A percentile compares a stretch with the other conserved stretches of the same genome.
These are phyloP conservation scores for Trichophyton verrucosum DNA, from an alignment of 2,329 filamentous ascomycete species.

Conservation along the genomic window DNA sequence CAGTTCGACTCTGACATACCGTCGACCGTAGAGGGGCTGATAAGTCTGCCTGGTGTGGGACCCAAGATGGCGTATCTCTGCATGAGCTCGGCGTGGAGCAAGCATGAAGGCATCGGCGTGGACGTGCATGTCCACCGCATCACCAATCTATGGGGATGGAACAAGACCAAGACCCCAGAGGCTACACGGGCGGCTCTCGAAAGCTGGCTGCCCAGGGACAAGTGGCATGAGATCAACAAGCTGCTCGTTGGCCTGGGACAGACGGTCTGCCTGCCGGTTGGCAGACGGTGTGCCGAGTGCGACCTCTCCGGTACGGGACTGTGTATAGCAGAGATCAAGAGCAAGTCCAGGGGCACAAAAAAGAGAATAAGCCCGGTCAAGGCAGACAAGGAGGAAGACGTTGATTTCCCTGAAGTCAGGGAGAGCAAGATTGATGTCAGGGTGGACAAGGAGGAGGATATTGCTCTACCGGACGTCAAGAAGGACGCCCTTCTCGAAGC, in stretches of 20 bases:
- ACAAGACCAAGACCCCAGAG: constrained; percentile 68
- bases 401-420: background rate
- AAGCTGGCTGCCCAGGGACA: constrained; percentile 69
- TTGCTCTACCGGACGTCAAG: background rate
- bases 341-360: constrained; percentile 13
- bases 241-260: constrained; percentile 81
- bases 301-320: constrained; percentile 62
- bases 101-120: constrained; percentile 69
- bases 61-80: constrained; percentile 93
- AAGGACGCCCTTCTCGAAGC: background rate
- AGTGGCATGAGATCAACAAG: constrained; percentile 87
- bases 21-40: constrained; percentile 60
- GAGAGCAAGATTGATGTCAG: constrained; percentile 9
- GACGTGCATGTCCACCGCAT: constrained; percentile 93
- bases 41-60: constrained; percentile 70
- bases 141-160: constrained; percentile 89
- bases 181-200: constrained; percentile 65
- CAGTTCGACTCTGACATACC: constrained; percentile 66
- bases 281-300: constrained; percentile 72
- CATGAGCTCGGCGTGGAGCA: constrained; percentile 62
- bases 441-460: constrained; percentile 26
- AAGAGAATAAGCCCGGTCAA: constrained; percentile 23
- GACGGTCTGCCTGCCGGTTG: constrained; percentile 70
- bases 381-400: constrained; percentile 26
- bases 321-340: constrained; percentile 59